Evolutionary conservation across 495 filamentous ascomycete genomes (phyloP).

Genomic region (Penicillium lividum): DNA sequence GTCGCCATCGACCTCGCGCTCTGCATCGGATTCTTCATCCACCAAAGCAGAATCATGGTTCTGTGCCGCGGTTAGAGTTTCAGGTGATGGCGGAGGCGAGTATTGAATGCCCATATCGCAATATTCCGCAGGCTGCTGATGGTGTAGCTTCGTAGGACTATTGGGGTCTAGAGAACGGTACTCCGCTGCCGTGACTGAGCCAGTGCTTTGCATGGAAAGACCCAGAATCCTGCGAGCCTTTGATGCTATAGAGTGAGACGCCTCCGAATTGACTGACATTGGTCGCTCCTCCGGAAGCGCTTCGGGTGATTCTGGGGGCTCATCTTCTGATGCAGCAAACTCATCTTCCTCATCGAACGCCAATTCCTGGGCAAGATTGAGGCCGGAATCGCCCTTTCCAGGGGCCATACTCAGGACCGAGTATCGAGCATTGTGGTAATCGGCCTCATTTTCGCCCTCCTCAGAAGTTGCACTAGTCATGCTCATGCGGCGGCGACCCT

Average conservation of each 20-base stretch:
- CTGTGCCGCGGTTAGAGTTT: slow-evolving; percentile 27
- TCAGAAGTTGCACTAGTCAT: slow-evolving; percentile 66
- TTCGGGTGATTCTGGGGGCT: slow-evolving; percentile 20
- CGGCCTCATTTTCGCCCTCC: slow-evolving; percentile 37
- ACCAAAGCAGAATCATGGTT: not conserved
- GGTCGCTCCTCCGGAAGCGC: slow-evolving; percentile 52
- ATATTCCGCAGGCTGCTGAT: slow-evolving; percentile 44
- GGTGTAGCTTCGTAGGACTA: slow-evolving; percentile 15
- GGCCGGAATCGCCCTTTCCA: slow-evolving; percentile 59
- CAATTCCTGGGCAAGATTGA: slow-evolving; percentile 88
- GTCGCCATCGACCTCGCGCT: not conserved
- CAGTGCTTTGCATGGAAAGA: slow-evolving; percentile 39
- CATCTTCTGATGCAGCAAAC: slow-evolving; percentile 42
- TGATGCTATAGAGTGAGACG: slow-evolving; percentile 40
- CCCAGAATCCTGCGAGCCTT: slow-evolving; percentile 55
- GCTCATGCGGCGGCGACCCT: slow-evolving; percentile 55
- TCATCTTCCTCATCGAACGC: slow-evolving; percentile 79
- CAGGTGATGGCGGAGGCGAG: slow-evolving; percentile 77
- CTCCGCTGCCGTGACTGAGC: slow-evolving; percentile 25
- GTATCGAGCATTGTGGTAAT: slow-evolving; percentile 54
- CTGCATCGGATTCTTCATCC: not conserved
- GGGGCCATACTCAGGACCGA: slow-evolving; percentile 59
- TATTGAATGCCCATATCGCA: slow-evolving; percentile 77
- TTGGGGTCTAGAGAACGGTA: slow-evolving; percentile 20
- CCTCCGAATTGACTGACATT: slow-evolving; percentile 43